Evolutionary conservation across 805 yeast species (phyloP).

Genomic region (Lipomyces lipofer): DNA sequence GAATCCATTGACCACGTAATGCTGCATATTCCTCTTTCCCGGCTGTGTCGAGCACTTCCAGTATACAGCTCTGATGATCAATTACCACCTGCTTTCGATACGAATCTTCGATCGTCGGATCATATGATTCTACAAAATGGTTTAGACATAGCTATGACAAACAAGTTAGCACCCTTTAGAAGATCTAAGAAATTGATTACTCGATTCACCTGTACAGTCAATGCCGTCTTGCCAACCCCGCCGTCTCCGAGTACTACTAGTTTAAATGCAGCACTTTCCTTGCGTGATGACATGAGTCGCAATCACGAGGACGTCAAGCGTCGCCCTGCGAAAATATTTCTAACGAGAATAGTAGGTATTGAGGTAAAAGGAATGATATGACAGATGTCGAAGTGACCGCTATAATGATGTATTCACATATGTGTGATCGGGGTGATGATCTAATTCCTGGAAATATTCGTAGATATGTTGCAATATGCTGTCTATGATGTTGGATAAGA

Average conservation of each 20-base stretch:
- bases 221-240: conserved; percentile 93
- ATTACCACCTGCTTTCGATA: conserved; percentile 85
- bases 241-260: conserved; percentile 94
- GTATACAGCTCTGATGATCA: conserved; percentile 81
- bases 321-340: too few species aligned
- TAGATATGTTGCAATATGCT: too few species aligned
- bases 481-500: too few species aligned
- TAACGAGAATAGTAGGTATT: too few species aligned
- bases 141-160: conserved; percentile 23
- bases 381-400: too few species aligned
- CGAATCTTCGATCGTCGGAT: conserved; percentile 96
- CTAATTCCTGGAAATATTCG: too few species aligned
- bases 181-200: background rate
- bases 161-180: background rate
- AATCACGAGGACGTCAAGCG: too few species aligned
- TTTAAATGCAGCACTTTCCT: conserved; percentile 36
- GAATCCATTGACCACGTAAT: conserved; percentile 68
- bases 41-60: conserved; percentile 89
- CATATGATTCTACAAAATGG: conserved; percentile 71
- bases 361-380: too few species aligned
- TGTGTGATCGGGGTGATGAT: too few species aligned
- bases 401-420: too few species aligned
- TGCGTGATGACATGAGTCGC: conserved; percentile 6
- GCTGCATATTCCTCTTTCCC: conserved; percentile 96
- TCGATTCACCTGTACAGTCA: conserved; percentile 48